A percentile compares a stretch with the other conserved stretches of the same genome.
phyloP scores from a whole-genome alignment of 139 green algal genomes.

The Zygnema cylindricum region DNA sequence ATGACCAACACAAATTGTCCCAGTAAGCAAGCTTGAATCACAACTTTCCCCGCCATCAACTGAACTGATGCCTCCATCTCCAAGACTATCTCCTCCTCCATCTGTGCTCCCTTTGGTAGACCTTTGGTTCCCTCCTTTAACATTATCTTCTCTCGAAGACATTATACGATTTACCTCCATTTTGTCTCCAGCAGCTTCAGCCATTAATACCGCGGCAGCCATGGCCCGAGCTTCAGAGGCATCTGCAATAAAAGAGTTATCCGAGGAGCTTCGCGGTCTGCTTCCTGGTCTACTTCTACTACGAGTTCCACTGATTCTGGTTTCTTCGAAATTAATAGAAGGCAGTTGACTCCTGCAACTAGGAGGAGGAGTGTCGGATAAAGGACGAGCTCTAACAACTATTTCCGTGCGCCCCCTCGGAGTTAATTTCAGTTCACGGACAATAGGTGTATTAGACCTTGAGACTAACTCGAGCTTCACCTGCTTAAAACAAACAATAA shows the following conservation, averaged over 20 bases:
- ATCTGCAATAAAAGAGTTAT: neutral
- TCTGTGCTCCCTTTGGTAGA: too few relatives aligned
- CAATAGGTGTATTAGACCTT: neutral
- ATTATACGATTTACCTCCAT: neutral
- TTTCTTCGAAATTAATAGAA: neutral
- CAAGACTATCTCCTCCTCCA: too few relatives aligned
- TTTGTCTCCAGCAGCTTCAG: neutral
- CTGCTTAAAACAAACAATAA: too few relatives aligned
- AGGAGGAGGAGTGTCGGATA: neutral
- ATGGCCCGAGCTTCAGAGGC: neutral
- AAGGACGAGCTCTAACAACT: neutral
- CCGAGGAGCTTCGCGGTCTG: neutral
- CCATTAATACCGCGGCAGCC: neutral
- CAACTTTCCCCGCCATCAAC: too few relatives aligned
- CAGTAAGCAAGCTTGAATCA: neutral
- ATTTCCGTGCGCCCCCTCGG: neutral
- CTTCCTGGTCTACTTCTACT: neutral
- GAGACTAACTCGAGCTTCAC: neutral
- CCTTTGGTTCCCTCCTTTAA: too few relatives aligned
- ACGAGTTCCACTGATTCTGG: neutral
- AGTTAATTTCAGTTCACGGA: neutral
- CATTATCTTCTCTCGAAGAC: too few relatives aligned
- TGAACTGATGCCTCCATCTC: too few relatives aligned
- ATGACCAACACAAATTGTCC: neutral
- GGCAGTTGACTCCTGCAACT: neutral